Percentiles rank a stretch among this genome's conserved stretches.
Conservation (phyloP, 148 eudicot species). For the Chenopodium album region DNA sequence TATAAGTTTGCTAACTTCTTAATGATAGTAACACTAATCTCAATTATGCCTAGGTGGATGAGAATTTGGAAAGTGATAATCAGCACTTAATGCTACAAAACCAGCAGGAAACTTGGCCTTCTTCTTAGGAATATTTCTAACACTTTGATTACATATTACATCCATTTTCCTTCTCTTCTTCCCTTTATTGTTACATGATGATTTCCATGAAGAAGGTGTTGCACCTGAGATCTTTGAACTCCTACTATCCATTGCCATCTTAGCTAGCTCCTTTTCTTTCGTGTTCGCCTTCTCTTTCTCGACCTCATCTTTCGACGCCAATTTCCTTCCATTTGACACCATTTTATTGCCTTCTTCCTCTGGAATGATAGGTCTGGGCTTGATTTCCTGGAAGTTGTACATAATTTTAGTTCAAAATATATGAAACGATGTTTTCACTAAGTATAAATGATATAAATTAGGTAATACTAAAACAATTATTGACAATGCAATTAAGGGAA, state of each 20-base stretch:
- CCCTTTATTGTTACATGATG: slow-evolving; percentile 16
- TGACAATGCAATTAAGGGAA: too few species aligned
- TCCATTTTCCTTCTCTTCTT: slow-evolving; percentile 15
- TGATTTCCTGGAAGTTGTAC: slow-evolving; percentile 10
- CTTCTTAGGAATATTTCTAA: slow-evolving; percentile 12
- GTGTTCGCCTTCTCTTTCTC: not conserved
- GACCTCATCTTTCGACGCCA: not conserved
- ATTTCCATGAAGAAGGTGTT: slow-evolving; percentile 22
- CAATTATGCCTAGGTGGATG: slow-evolving; percentile 43
- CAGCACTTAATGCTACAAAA: slow-evolving; percentile 41
- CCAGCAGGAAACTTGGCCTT: slow-evolving; percentile 17
- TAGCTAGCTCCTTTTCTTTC: not conserved
- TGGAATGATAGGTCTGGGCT: not conserved
- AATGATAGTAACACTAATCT: not conserved
- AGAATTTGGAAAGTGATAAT: slow-evolving; percentile 33
- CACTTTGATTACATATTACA: slow-evolving; percentile 24
- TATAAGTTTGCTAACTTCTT: not conserved
- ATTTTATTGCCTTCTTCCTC: not conserved
- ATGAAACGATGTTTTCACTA: not conserved
- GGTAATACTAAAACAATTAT: too few species aligned
- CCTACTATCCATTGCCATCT: not conserved
- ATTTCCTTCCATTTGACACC: slow-evolving; percentile 27
- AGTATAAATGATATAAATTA: too few species aligned
- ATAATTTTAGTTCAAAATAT: not conserved
- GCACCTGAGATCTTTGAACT: slow-evolving; percentile 30